These are phyloP conservation scores for Aulographum hederae DNA, from an alignment of 2,329 filamentous ascomycete species.

Conservation along the genomic window DNA sequence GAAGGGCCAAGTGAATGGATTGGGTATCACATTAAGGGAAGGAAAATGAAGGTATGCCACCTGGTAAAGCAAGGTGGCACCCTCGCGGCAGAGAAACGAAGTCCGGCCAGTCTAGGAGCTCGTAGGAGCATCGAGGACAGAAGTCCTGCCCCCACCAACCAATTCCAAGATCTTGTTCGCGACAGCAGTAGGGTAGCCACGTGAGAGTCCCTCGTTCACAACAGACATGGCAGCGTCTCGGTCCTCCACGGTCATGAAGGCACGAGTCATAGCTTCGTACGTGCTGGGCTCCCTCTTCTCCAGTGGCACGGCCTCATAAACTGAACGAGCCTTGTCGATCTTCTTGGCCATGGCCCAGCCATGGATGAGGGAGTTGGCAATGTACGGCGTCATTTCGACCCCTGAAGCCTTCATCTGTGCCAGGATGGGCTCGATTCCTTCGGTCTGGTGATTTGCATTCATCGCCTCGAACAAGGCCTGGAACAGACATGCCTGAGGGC, in stretches of 20 bases:
- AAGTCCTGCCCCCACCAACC: conserved; percentile 26
- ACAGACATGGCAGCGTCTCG: conserved; percentile 57
- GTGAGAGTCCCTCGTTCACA: conserved; percentile 75
- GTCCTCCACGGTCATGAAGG: conserved; percentile 71
- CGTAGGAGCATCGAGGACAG: no score
- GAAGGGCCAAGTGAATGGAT: no score
- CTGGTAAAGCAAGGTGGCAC: no score
- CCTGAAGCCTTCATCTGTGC: conserved; percentile 53
- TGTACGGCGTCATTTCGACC: conserved; percentile 87
- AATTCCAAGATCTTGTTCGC: conserved; percentile 88
- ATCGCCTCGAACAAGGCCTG: conserved; percentile 94
- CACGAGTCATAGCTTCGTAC: conserved; percentile 95
- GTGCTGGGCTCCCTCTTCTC: conserved; percentile 86
- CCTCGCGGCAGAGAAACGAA: no score
- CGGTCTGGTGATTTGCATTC: conserved; percentile 84
- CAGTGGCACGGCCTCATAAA: conserved; percentile 63
- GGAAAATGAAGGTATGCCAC: no score
- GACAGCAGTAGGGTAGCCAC: conserved; percentile 82
- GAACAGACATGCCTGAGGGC: conserved; percentile 71
- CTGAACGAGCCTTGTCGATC: conserved; percentile 55
- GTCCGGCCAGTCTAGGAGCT: no score
- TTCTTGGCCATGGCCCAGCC: conserved; percentile 81
- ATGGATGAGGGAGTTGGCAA: conserved; percentile 94
- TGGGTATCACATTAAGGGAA: no score
- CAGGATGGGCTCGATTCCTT: conserved; percentile 53